Percentiles rank a stretch among this genome's conserved stretches.
Evolutionary conservation across 148 eudicot genomes (phyloP).

Genomic region (Rhododendron simsii): DNA sequence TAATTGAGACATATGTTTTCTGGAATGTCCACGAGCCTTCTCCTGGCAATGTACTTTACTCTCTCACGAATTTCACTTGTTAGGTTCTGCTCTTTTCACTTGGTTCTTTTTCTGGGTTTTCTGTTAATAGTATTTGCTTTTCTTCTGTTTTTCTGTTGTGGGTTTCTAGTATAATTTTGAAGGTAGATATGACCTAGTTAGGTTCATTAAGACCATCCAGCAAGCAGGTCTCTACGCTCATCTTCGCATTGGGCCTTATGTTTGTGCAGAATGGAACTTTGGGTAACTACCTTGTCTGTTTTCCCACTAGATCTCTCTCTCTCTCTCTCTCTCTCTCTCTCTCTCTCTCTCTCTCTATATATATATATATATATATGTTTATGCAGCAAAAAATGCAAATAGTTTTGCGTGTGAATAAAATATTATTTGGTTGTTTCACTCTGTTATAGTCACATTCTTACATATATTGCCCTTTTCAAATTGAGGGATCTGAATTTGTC

Average conservation of each 20-base stretch:
- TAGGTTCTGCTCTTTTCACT: not conserved
- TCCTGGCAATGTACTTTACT: constrained; percentile 66
- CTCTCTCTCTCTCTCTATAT: not conserved
- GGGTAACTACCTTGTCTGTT: constrained; percentile 39
- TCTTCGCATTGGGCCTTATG: constrained; percentile 83
- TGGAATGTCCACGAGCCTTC: constrained; percentile 92
- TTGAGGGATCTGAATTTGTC: not conserved
- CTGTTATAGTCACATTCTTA: not conserved
- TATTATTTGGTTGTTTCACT: not conserved
- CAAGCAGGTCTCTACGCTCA: constrained; percentile 91
- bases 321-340: constrained; percentile 5
- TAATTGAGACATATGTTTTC: constrained; percentile 80
- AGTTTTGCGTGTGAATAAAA: not conserved
- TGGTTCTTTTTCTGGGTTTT: not conserved
- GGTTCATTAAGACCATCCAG: constrained; percentile 71
- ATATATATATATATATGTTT: too few relatives aligned
- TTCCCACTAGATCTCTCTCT: not conserved
- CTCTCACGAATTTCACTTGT: not conserved
- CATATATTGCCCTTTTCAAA: not conserved
- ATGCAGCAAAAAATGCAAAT: not conserved
- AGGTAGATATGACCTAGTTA: constrained; percentile 80
- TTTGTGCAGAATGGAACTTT: constrained; percentile 96
- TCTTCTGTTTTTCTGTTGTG: not conserved
- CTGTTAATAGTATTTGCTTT: not conserved
- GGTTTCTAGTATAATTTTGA: constrained; percentile 68